phyloP scores from a whole-genome alignment of 2,329 filamentous ascomycete species.

The Penicillium palitans region DNA sequence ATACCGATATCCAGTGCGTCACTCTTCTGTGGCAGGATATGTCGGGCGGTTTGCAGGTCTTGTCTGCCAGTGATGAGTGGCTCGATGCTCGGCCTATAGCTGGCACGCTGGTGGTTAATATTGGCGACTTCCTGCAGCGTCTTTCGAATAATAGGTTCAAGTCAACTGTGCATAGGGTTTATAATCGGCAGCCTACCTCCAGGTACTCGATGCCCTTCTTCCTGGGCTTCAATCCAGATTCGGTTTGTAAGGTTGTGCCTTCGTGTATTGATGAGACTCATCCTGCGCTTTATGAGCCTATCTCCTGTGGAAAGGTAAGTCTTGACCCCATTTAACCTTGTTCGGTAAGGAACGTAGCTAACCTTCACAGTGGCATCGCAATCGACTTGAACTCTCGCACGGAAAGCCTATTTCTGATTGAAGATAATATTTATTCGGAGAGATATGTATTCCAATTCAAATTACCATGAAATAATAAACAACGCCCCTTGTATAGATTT shows the following conservation, averaged over 20 bases:
- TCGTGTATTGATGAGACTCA: constrained; percentile 50
- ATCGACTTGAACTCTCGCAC: constrained; percentile 20
- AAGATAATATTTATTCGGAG: background rate
- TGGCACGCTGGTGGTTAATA: constrained; percentile 54
- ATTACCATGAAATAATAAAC: background rate
- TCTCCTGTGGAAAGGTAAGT: constrained; percentile 50
- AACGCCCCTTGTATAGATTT: background rate
- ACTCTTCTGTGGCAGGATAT: constrained; percentile 51
- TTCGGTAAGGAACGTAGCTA: background rate
- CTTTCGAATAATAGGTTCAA: constrained; percentile 54
- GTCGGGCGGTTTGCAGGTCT: constrained; percentile 47
- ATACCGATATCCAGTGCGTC: constrained; percentile 52
- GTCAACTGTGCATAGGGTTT: constrained; percentile 54
- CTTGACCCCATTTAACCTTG: background rate
- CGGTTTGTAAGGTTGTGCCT: constrained; percentile 42
- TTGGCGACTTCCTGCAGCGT: constrained; percentile 55
- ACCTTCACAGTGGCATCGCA: constrained; percentile 24
- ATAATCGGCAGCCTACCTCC: constrained; percentile 34
- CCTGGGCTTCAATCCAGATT: constrained; percentile 57
- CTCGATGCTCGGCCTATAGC: constrained; percentile 36
- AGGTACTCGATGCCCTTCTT: constrained; percentile 60
- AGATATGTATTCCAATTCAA: background rate
- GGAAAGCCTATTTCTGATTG: constrained; percentile 1
- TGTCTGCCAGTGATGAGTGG: constrained; percentile 41
- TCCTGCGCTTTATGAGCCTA: constrained; percentile 53